phyloP scores from a whole-genome alignment of 768 basidiomycete genomes.

The Dacryopinax spathularia region DNA sequence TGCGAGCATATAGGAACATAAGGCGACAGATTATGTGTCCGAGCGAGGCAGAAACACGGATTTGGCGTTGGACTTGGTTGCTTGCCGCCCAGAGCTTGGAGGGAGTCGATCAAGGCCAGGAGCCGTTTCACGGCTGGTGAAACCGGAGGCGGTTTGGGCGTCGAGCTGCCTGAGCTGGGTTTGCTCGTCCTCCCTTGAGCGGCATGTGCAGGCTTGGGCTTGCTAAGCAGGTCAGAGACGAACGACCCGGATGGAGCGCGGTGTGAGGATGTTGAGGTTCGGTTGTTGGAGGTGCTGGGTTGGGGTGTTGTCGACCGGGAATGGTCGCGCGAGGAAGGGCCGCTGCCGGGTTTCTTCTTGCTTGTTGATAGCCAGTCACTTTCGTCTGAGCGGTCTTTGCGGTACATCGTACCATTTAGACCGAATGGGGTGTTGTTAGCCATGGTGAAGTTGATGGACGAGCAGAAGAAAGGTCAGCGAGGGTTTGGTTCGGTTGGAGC shows the following conservation, averaged over 20 bases:
- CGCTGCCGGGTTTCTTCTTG: neutral
- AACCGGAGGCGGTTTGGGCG: neutral
- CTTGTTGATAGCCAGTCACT: neutral
- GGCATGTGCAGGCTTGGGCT: neutral
- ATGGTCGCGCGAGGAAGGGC: neutral
- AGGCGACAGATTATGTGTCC: constrained; percentile 21
- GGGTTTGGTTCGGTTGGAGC: too few species aligned
- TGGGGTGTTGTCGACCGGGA: neutral
- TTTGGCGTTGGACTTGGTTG: neutral
- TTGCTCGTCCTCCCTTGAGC: neutral
- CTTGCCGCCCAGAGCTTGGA: neutral
- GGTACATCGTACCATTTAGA: neutral
- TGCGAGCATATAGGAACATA: constrained; percentile 23
- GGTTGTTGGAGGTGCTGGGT: neutral
- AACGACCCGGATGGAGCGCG: neutral
- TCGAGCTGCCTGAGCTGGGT: neutral
- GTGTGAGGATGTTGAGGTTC: neutral
- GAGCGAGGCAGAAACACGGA: constrained; percentile 13
- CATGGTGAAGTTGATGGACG: neutral
- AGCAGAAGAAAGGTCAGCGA: neutral
- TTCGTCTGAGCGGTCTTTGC: neutral
- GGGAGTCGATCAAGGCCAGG: neutral
- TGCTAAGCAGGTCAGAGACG: neutral
- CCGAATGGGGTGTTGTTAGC: neutral
- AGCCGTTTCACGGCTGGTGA: neutral